These are phyloP conservation scores for Metschnikowia aberdeeniae DNA, from an alignment of 805 yeast species.

Conservation along the genomic window DNA sequence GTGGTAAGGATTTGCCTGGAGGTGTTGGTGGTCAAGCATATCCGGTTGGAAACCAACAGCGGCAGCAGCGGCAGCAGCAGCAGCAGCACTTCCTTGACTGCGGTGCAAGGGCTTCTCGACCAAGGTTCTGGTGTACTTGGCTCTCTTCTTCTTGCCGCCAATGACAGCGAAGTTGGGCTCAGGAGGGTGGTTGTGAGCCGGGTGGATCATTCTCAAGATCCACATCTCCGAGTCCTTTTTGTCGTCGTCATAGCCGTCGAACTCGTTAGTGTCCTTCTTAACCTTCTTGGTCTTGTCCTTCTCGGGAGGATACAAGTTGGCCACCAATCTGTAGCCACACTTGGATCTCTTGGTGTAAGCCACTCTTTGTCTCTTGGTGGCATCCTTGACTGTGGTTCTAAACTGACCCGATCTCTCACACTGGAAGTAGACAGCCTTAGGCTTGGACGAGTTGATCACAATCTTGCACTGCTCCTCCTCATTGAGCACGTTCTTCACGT, in stretches of 20 bases:
- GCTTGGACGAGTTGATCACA: conserved; percentile 45
- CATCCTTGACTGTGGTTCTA: conserved; percentile 45
- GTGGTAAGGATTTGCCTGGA: conserved; percentile 20
- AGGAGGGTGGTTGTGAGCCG: conserved; percentile 43
- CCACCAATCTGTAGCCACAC: conserved; percentile 43
- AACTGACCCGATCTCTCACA: conserved; percentile 44
- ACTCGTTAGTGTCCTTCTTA: conserved; percentile 24
- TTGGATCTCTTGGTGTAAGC: conserved; percentile 46
- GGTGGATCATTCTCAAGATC: conserved; percentile 46
- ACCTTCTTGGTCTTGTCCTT: conserved; percentile 36
- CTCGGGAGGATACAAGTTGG: conserved; percentile 38
- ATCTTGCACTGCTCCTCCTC: conserved; percentile 37
- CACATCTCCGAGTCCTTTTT: conserved; percentile 35
- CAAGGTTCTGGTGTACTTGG: conserved; percentile 36
- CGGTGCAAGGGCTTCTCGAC: conserved; percentile 43
- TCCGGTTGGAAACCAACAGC: conserved; percentile 23
- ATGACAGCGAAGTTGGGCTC: conserved; percentile 30
- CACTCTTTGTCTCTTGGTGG: conserved; percentile 42
- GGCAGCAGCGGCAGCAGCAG: conserved; percentile 24
- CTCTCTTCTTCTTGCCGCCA: conserved; percentile 35
- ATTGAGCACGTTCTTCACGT: conserved; percentile 37
- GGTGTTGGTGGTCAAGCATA: conserved; percentile 22
- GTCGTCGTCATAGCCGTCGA: conserved; percentile 19
- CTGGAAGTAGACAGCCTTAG: conserved; percentile 46
- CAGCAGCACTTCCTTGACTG: conserved; percentile 18